Base-by-base conservation (phyloP, 2,329 filamentous ascomycete species). In the Cladophialophora exuberans region DNA sequence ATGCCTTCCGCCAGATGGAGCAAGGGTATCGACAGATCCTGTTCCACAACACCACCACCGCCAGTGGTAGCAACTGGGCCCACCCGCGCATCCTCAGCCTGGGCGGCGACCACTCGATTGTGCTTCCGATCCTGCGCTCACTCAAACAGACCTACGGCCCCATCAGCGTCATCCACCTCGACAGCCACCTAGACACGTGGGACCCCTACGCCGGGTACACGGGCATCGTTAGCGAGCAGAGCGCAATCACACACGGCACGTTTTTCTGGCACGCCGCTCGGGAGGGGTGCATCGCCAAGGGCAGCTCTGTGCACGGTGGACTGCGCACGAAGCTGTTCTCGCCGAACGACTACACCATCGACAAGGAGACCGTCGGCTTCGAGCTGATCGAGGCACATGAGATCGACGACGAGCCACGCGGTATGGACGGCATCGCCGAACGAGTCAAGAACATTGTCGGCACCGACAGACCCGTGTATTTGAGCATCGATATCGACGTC, bases 281-380 rank as follows among this genome's bases (percentile, higher is more conserved):
- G 72, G 88, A 94, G 69, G 90, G 90, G 2, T 77, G 94, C 11
- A 78, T 95, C 15, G 79, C 79, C 59, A 95, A 94, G 67, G 88
- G 93, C 73, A 87, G 83, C 61, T 93, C 91, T 73, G 91, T 95
- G 71, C 90, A 95, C 69, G 90, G 88, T 15, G 90, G 89, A 31
- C 93, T 95, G 69, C 83, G 90, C 52, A 94, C 90, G 0, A 94
- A 89, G 2, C 77, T 94, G 18, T 88, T 84, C 58, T 88, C 88
- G 0, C 85, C 86, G 0, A 86, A 83, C 17, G 89, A 93, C 74
- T 92, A 92, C 70, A 88, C 89, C 63, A 89, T 92, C 66, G 89
- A 94, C 67, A 88, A 88, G 28, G 91, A 92, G 72, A 89, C 87
- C 67, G 79, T 79, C 0, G 89, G 89, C 4, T 93, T 93, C 67